Evolutionary conservation across 805 yeast species (phyloP).

Genomic region (Tetrapisispora namnaoensis): DNA sequence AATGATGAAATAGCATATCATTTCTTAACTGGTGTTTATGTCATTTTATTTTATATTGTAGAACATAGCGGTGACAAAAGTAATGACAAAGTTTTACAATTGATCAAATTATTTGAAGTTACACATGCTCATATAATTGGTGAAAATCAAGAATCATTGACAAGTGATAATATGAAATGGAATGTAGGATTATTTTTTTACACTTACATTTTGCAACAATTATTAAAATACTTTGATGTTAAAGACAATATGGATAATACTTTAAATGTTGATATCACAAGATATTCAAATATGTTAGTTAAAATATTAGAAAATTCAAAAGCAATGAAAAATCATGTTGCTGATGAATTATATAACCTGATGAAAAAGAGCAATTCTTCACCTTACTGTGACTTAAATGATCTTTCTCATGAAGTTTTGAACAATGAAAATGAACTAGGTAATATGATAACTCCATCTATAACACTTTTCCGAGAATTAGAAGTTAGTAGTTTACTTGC

Average conservation of each 20-base stretch:
- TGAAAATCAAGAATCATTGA: conserved; percentile 9
- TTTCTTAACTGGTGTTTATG: conserved; percentile 18
- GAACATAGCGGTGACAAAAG: conserved; percentile 12
- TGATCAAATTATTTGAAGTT: conserved; percentile 9
- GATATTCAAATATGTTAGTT: conserved; percentile 7
- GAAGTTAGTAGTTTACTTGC: conserved; percentile 5
- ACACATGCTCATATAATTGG: conserved; percentile 14
- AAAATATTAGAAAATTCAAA: conserved; percentile 8
- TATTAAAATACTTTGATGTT: conserved; percentile 8
- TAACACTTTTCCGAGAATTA: conserved; percentile 6
- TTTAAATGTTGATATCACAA: conserved; percentile 3
- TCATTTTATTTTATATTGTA: conserved; percentile 13
- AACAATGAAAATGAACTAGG: neutral
- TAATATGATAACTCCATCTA: neutral
- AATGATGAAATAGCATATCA: conserved; percentile 17
- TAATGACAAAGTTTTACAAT: conserved; percentile 5
- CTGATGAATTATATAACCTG: conserved; percentile 6
- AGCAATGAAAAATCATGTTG: conserved; percentile 11
- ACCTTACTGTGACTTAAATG: conserved; percentile 41
- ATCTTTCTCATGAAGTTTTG: neutral
- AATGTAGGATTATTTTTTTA: conserved; percentile 17
- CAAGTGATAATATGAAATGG: conserved; percentile 20
- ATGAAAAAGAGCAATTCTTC: conserved; percentile 12
- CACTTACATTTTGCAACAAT: conserved; percentile 15
- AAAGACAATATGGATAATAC: neutral